Evolutionary conservation across 495 filamentous ascomycete species (phyloP), one percentile per base, ranked within the genome.

Genomic region (Annulohypoxylon bovei): DNA sequence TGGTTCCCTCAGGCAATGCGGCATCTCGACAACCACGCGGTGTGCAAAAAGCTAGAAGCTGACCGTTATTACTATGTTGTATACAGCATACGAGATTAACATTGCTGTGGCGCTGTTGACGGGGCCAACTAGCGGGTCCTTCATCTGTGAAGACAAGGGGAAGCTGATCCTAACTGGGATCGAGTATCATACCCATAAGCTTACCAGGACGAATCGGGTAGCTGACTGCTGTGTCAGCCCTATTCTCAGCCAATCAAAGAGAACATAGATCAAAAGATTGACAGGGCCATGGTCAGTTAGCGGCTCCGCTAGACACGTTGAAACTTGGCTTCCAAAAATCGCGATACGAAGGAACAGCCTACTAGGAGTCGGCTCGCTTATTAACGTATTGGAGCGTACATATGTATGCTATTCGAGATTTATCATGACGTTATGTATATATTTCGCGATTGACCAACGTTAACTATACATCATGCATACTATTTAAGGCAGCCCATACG

Each of bases 1-100:
- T 68, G 61, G 54, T 55, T 33, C 30, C 61, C 55, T 40, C 56
- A 39, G 64, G 70, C 62, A 65, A 65, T 68, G 68, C 70, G 60
- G 39, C 70, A 68, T 56, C 37, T 46, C 37, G 60, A 53, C 37
- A 47, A 28, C 30, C 60, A 72, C 60, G 70, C 28, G 70, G 63
- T 64, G 28, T 42, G 52, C 18, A 44, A 60, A 55, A 52, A 28
- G 22, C 33, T 37, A 50, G 68, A 62, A 72, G 59, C 64, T 68
- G 64, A 67, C 53, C 25, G 46, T 44, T 54, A 53, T 18, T 32
- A 32, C 49, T 33, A n/a, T 27, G 49, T 35, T 62, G 40, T 55
- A 56, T 42, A 50, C 40, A 40, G 59, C 46, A 72, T 68, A 72
- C 70, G 70, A 72, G 70, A 72, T 68, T 68, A 60, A 54, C 60